Base-by-base conservation (phyloP, 2,329 filamentous ascomycete species). In the Trichoderma pleuroti region DNA sequence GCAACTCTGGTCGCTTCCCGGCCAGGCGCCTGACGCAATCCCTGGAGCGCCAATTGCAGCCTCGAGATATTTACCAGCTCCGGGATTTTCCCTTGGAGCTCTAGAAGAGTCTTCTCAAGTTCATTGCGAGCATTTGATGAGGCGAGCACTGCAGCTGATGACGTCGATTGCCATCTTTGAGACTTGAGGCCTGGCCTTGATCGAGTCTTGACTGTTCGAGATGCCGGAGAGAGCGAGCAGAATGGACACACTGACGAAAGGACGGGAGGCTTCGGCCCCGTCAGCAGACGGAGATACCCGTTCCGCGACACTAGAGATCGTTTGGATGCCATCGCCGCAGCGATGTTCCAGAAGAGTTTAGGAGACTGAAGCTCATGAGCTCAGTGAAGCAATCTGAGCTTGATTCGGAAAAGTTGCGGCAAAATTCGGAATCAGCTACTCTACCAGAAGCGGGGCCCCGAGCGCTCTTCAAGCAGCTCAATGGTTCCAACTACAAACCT, bases 41-140 rank as follows among this genome's bases (percentile, higher is more conserved):
- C 90, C 73, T 88, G 86, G 26, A 93, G 81, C 14, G 92, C 92
- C 74, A 95, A 86, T 79, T 93, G 90, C 59, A 94, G 78, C 69
- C 91, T 85, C 34, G 91, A 88, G n/a, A 91, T 84, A 76, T 91
- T 91, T 67, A 92, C 85, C 74, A 90, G 86, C 71, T 84, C 86
- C 28, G 87, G 85, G 2, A 89, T 88, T 62, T 87, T 82, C 65
- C 86, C 86, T 75, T 91, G 86, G 3, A 95, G 83, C 26, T 87
- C 85, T 2, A 84, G 78, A 0, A 94, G 82, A 3, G 87, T 83
- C 56, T 84, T 80, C 72, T 91, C 84, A 6, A 93, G 86, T 74
- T 91, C 86, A 69, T 81, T 76, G 52, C 86, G 83, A 16, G 83
- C 77, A 70, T 83, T 76, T 8, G 73, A 68, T 10, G 73, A 70